These are phyloP conservation scores for Sugiyamaella novakii DNA, from an alignment of 1,139 yeast genomes.

Conservation along the genomic window DNA sequence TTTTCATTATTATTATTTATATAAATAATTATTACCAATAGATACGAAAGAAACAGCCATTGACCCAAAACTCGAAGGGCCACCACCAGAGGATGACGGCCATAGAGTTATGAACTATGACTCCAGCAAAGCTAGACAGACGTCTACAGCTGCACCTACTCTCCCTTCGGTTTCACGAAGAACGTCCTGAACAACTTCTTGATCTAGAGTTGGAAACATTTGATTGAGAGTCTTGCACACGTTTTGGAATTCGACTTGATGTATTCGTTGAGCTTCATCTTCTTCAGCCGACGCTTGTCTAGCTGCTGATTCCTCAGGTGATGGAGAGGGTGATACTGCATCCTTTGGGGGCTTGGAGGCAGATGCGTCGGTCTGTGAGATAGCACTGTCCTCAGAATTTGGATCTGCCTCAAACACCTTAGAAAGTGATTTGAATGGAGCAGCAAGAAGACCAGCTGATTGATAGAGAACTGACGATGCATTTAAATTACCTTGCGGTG, in stretches of 20 bases:
- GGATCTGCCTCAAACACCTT: constrained; percentile 40
- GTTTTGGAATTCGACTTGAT: constrained; percentile 47
- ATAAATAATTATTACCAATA: constrained; percentile 1
- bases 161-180: constrained; percentile 66
- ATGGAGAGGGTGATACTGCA: constrained; percentile 14
- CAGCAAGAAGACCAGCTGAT: constrained; percentile 44
- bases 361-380: constrained; percentile 10
- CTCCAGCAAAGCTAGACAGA: constrained; percentile 44
- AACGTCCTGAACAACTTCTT: constrained; percentile 68
- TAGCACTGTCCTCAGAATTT: constrained; percentile 21
- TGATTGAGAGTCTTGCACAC: constrained; percentile 55
- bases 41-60: neutral
- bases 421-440: constrained; percentile 41
- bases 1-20: constrained; percentile 7
- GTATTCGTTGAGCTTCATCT: constrained; percentile 41
- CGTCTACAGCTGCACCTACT: constrained; percentile 76
- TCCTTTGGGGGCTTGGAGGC: neutral
- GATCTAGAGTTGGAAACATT: constrained; percentile 78
- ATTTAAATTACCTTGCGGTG: constrained; percentile 29
- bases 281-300: constrained; percentile 46
- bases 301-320: constrained; percentile 44
- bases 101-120: no score
- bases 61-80: no score
- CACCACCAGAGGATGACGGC: no score
- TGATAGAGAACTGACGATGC: constrained; percentile 42